A percentile compares a stretch with the other conserved stretches of the same genome.
phyloP scores from a whole-genome alignment of 805 yeast species.

The Ogataea nonfermentans region DNA sequence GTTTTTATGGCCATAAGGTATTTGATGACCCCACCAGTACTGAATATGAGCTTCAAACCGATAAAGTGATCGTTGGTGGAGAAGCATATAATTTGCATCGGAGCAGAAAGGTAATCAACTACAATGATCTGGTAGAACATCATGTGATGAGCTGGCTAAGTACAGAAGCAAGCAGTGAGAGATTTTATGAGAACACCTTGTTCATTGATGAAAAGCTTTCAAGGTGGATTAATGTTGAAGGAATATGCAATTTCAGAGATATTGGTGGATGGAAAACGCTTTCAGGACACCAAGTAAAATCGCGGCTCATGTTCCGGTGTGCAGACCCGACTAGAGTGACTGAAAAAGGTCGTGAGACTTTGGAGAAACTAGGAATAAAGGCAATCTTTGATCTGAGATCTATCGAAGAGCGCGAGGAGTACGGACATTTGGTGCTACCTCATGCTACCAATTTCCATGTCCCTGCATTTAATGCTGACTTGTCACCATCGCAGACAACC shows the following conservation, averaged over 20 bases:
- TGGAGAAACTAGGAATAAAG: slow-evolving; percentile 46
- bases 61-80: slow-evolving; percentile 7
- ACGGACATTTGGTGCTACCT: slow-evolving; percentile 45
- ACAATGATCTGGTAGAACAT: slow-evolving; percentile 51
- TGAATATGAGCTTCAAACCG: slow-evolving; percentile 18
- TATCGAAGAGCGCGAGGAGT: slow-evolving; percentile 46
- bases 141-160: slow-evolving; percentile 48
- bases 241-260: slow-evolving; percentile 73
- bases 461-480: slow-evolving; percentile 57
- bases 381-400: slow-evolving; percentile 70
- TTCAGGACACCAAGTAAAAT: slow-evolving; percentile 43
- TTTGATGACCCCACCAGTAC: slow-evolving; percentile 27
- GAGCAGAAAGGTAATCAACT: slow-evolving; percentile 46
- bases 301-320: slow-evolving; percentile 58
- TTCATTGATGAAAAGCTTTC: slow-evolving; percentile 39
- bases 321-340: slow-evolving; percentile 60
- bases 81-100: slow-evolving; percentile 32
- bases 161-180: slow-evolving; percentile 40
- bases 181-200: slow-evolving; percentile 45
- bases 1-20: slow-evolving; percentile 57
- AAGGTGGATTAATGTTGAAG: slow-evolving; percentile 64
- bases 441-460: slow-evolving; percentile 50
- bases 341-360: slow-evolving; percentile 41
- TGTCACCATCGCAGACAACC: slow-evolving; percentile 66
- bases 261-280: slow-evolving; percentile 68